These are phyloP conservation scores for Rhodosporidiobolus odoratus DNA, from an alignment of 768 basidiomycete genomes.

Conservation along the genomic window DNA sequence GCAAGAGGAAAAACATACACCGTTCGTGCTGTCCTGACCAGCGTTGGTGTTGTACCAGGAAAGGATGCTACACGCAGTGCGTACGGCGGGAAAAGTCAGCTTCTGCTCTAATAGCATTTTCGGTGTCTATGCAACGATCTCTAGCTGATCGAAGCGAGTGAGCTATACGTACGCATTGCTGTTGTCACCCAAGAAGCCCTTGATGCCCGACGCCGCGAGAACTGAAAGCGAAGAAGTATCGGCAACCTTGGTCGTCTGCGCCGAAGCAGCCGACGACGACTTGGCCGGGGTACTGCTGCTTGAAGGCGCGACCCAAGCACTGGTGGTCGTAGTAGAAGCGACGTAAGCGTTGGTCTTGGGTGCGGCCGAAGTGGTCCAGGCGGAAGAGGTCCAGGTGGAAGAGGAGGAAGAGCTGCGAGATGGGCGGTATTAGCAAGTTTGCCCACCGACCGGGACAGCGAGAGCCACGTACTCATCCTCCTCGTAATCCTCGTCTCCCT, in stretches of 20 bases:
- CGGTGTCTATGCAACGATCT: too few relatives aligned
- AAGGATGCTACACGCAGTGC: constrained; percentile 1
- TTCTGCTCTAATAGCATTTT: too few relatives aligned
- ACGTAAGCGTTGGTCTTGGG: not conserved
- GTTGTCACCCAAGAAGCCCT: constrained; percentile 24
- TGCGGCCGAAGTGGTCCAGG: not conserved
- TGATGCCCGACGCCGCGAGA: constrained; percentile 10
- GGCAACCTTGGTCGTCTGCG: constrained; percentile 16
- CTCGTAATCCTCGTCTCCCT: not conserved
- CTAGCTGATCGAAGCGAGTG: too few relatives aligned
- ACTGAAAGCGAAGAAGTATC: constrained; percentile 8
- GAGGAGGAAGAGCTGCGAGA: not conserved
- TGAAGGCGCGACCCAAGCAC: not conserved
- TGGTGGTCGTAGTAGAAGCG: not conserved
- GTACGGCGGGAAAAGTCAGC: too few relatives aligned
- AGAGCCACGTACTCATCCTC: too few relatives aligned
- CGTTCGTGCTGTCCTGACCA: constrained; percentile 35
- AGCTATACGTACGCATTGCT: constrained; percentile 1
- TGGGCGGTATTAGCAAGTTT: not conserved
- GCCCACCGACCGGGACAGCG: not conserved
- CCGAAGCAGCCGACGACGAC: not conserved
- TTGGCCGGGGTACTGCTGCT: not conserved
- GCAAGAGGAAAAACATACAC: not conserved
- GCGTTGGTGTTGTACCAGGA: constrained; percentile 38
- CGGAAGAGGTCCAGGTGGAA: not conserved